Evolutionary conservation across 164 flowering plant genomes (phyloP), one percentile per base, ranked within the genome.

Genomic region (Aristolochia contorta): DNA sequence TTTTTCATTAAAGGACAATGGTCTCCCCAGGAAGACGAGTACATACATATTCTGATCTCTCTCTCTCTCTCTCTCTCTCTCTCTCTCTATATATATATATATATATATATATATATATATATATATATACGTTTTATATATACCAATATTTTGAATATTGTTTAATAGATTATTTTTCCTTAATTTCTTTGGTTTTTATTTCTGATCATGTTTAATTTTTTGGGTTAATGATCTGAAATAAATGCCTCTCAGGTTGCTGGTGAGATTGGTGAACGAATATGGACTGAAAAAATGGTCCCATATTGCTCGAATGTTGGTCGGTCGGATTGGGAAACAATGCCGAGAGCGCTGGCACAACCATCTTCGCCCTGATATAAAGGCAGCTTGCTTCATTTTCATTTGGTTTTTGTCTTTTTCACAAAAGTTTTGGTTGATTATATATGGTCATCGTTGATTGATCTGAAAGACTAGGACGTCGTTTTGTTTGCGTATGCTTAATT

Each of bases 261-360:
- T 58, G 56, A 64, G 56, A 15, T 67, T 77, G 68, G 82, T 82
- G 0, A 33, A 16, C 0, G 56, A 67, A 46, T 50, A 71, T 63
- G 86, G 86, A 5, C 56, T 25, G 9, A 77, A 74, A 57, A 72
- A 55, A 63, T 80, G 86, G 86, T 71, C 82, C 13, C 45, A 57
- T 4, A 76, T 82, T 20, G 78, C 82, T 21, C 54, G 60, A 19
- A 59, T 56, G 69, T 57, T 82, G 2, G n/a, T 16, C 2, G 78
- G 80, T 5, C 65, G 87, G 51, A 65, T 72, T 0, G 87, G 84
- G 14, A 82, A 82, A 62, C 82, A 82, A 32, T 82, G 87, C 37
- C 63, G 87, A 48, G 87, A 80, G 69, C 68, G 87, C 64, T 82
- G 87, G 87, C 71, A 75, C 54, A 80, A 80, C 58, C 82, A 80